Evolutionary conservation across 2,329 filamentous ascomycete species (phyloP), one percentile per base, ranked within the genome.

Genomic region (Elsinoe batatas): DNA sequence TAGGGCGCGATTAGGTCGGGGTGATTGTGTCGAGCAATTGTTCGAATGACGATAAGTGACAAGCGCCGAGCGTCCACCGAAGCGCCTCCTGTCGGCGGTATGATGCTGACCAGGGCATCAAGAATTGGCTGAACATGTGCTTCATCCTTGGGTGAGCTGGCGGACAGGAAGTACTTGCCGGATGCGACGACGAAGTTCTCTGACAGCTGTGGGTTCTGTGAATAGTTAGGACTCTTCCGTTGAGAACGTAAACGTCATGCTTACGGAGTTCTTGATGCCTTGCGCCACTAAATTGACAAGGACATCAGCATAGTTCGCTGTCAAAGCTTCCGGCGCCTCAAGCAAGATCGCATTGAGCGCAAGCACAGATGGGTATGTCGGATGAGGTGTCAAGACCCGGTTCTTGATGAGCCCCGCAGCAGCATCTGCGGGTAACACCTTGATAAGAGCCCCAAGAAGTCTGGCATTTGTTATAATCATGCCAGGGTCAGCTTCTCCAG

Each of bases 401-500:
- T 84, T 84, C 49, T 81, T 84, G 66, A 85, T 77, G 15, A 85
- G 67, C 51, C 72, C 69, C 12, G 70, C 67, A 1, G 88, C 87
- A 58, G 80, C 81, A 12, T 94, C 87, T 30, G 79, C 71, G 0
- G 89, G 83, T 5, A 97, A 79, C 59, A 91, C 90, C 73, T 90
- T 91, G 64, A 96, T 85, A 53, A 98, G 79, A 2, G 89, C 90
- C 50, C 91, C 91, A 12, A 98, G 80, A 13, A 98, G 79, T 66
- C 87, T 90, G 26, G 93, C 90, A 65, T 95, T 90, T 6, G 91
- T 95, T 56, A 95, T 88, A 11, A 85, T 84, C 81, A 94, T 91
- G 13, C 81, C 68, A 65, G 82, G 80, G 50, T 70, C 88, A 44
- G 79, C 79, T 61, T 88, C 87, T 58, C 88, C 87, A 3, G 79